Base-by-base conservation (phyloP, 2,329 filamentous ascomycete species). In the Penicillium oxalicum region DNA sequence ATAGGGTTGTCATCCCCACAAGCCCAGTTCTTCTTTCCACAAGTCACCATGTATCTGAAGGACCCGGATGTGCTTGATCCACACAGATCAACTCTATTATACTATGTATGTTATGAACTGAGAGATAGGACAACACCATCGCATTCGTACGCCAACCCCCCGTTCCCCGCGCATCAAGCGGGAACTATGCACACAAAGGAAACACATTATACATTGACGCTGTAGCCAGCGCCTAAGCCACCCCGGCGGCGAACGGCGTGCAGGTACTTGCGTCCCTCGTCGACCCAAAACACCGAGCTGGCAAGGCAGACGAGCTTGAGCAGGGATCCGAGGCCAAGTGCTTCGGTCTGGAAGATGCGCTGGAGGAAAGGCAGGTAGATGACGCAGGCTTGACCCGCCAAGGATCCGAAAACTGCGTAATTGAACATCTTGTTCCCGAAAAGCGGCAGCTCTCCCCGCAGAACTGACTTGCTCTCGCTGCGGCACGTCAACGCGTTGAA, bases 401-500 rank as follows among this genome's bases (percentile, higher is more conserved):
- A 69, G 65, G 87, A 91, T 25, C 93, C 83, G 7, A 86, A 79
- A 2, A 98, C 93, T 0, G 93, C 91, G 77, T 91, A 95, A 70
- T 97, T 97, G 74, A 98, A 98, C 71, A 98, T 86, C 51, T 83
- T 86, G 66, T 98, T 98, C 7, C 84, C 83, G 49, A 93, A 87
- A 9, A 95, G 68, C 7, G 86, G 82, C 44, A 95, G 78, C 66
- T 98, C 91, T 36, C 93, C 91, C 26, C 86, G 79, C 3, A 98
- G 79, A 4, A 98, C 77, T 9, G 88, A 94, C 69, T 97, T 97
- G 54, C 81, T 83, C 65, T 95, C 91, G 6, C 87, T 94, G 41
- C 93, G 88, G 71, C 93, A 98, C 12, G 88, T 86, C 24, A 98
- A 77, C 1, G 93, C 93, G 70, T 98, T 97, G 77, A 97, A 96